Conservation (phyloP, 768 basidiomycete species). For the Phlebiopsis flavidoalba region DNA sequence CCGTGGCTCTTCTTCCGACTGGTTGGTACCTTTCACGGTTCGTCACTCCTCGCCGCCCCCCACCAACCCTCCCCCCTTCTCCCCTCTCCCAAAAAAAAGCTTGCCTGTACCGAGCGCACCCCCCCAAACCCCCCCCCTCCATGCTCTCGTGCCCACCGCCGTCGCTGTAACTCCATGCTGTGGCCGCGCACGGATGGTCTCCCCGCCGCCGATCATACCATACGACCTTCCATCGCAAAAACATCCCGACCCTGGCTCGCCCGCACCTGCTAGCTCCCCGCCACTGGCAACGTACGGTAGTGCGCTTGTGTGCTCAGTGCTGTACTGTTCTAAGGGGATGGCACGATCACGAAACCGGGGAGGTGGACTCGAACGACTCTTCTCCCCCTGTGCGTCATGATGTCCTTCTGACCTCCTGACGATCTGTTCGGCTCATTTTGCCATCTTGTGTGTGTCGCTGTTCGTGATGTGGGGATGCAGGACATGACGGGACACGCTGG, state of each 20-base stretch:
- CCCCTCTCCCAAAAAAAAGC: not conserved
- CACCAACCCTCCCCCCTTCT: not conserved
- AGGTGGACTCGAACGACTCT: constrained; percentile 96
- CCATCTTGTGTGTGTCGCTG: not conserved
- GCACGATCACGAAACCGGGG: constrained; percentile 87
- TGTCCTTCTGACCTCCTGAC: not conserved
- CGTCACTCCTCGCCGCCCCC: constrained; percentile 4
- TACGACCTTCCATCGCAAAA: not conserved
- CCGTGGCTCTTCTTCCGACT: constrained; percentile 86
- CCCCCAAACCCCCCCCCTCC: too few relatives aligned
- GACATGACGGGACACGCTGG: constrained; percentile 86
- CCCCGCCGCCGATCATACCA: not conserved
- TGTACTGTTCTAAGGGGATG: constrained; percentile 67
- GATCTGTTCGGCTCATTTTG: not conserved
- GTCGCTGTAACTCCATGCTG: not conserved
- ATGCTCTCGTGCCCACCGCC: not conserved
- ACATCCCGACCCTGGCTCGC: not conserved
- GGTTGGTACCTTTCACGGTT: constrained; percentile 46
- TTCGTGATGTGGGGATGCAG: constrained; percentile 24
- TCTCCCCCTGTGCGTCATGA: constrained; percentile 55
- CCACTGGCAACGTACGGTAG: not conserved
- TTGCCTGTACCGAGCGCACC: not conserved
- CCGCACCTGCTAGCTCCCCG: too few relatives aligned
- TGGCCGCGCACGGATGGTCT: not conserved
- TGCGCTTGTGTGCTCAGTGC: too few relatives aligned